Base-by-base conservation (phyloP, 208 protist genomes). In the Entamoeba dispar region DNA sequence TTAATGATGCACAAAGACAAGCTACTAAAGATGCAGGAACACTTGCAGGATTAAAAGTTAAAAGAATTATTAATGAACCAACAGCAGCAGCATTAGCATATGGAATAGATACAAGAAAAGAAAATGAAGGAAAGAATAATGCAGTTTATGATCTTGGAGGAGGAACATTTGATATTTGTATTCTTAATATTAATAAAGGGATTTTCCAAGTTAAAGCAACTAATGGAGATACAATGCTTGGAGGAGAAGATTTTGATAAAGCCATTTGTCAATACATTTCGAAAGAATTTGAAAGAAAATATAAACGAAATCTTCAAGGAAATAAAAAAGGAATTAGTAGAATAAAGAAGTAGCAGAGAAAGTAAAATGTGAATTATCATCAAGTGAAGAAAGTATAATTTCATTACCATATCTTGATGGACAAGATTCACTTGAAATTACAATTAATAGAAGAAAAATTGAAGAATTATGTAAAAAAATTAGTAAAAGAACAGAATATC, bases 1-100 rank as follows among this genome's bases (percentile, higher is more conserved):
- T 99, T 96, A 99, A 99, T 96, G 98, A 99, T 96, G 96, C 97
- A 6, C 98, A 99, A 97, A 96, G 98, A 86, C 97, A 99, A 97
- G 98, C 98, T 14, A 99, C 98, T 12, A 99, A 99, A 96, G 98
- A 99, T 94, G 98, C 98, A 15, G 98, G 98, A 73, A 92, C 93
- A 19, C 15, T 99, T 93, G 96, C 98, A 31, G 98, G 98, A 22
- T 95, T 99, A 3, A 97, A 99, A 55, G 98, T 99, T 49, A 92
- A 98, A 38, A 94, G 95, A 57, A 96, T 97, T 61, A 94, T 97
- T 91, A 96, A 97, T 93, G 96, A 97, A 93, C 96, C 96, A 27
- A 97, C 96, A 4, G 96, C 96, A 22, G 96, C 96, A 6, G 94
- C 95, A 47, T 93, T 97, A 17, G 96, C 96, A 17, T 97, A 97